Evolutionary conservation across 2,329 filamentous ascomycete genomes (phyloP), one percentile per base, ranked within the genome.

Genomic region (Clarireedia homoeocarpa): DNA sequence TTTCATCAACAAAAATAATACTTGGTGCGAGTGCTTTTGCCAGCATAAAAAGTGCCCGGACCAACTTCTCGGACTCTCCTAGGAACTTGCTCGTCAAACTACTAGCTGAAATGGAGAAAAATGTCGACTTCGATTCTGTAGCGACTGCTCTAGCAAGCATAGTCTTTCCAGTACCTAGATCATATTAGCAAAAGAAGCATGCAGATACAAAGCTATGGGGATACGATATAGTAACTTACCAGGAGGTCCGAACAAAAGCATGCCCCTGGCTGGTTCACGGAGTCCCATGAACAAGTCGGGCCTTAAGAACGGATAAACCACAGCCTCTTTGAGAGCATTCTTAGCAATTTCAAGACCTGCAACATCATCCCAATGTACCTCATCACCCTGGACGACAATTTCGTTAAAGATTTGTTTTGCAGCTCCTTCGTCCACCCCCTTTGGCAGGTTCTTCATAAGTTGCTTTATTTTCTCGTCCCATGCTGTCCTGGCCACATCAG

Each of bases 1-100:
- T 99, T 70, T 99, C 94, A 66, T 99, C 94, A 4, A 99, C 91
- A 64, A 99, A 99, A 57, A 99, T 97, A 69, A 99, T 97, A 59
- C 88, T 94, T 0, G 94, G 94, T 0, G 94, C 91, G 46, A 97
- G 78, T 38, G 84, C 79, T 70, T 95, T 95, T 5, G 94, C 91
- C n/a, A 97, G 75, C 0, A 83, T 82, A 69, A 99, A 99, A 0
- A 99, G 76, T 3, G 94, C 94, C 38, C 91, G 84, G 2, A 99
- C 94, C 4, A 99, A 82, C 72, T 99, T 99, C 72, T 99, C 94
- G 0, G 89, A 95, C 69, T 99, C 94, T 46, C 94, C 94, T 9
- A 97, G 80, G 71, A 92, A 99, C 72, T 99, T 99, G 67, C 89
- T 95, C 1, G 92, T 97, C 62, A 99, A 74, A 64, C 89, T 95